These are phyloP conservation scores for Phytopythium cucurbitacearum DNA, from an alignment of 352 stramenopile genomes.

Conservation along the genomic window DNA sequence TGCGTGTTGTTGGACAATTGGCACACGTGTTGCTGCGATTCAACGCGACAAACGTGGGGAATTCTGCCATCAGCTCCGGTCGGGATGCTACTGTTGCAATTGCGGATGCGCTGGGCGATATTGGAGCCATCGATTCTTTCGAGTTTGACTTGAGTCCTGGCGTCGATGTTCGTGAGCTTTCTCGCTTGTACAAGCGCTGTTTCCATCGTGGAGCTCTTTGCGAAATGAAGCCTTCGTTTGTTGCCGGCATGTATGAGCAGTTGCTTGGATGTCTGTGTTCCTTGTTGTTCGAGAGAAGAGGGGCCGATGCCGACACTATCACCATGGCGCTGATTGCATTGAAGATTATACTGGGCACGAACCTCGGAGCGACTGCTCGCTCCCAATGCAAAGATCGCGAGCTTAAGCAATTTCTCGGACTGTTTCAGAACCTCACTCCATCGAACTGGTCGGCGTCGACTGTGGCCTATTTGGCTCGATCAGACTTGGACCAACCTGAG, in stretches of 20 bases:
- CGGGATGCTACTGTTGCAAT: constrained; percentile 23
- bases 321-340: constrained; percentile 40
- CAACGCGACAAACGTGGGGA: constrained; percentile 23
- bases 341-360: constrained; percentile 40
- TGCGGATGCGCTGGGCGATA: constrained; percentile 58
- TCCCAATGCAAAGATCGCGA: constrained; percentile 50
- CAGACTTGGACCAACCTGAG: no score
- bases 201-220: constrained; percentile 54
- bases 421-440: constrained; percentile 38
- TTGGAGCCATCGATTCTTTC: constrained; percentile 53
- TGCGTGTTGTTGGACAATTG: constrained; percentile 27
- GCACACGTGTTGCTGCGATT: constrained; percentile 51
- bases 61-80: constrained; percentile 4
- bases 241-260: constrained; percentile 51
- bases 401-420: constrained; percentile 54
- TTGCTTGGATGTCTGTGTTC: constrained; percentile 57
- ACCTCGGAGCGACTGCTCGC: constrained; percentile 30
- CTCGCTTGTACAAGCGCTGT: constrained; percentile 42
- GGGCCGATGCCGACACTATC: constrained; percentile 27
- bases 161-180: constrained; percentile 39
- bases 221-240: constrained; percentile 46
- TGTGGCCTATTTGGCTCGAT: not conserved
- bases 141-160: constrained; percentile 62
- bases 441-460: constrained; percentile 53
- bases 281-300: constrained; percentile 53